phyloP scores from a whole-genome alignment of 2,329 filamentous ascomycete genomes.

The Huntiella decipiens region DNA sequence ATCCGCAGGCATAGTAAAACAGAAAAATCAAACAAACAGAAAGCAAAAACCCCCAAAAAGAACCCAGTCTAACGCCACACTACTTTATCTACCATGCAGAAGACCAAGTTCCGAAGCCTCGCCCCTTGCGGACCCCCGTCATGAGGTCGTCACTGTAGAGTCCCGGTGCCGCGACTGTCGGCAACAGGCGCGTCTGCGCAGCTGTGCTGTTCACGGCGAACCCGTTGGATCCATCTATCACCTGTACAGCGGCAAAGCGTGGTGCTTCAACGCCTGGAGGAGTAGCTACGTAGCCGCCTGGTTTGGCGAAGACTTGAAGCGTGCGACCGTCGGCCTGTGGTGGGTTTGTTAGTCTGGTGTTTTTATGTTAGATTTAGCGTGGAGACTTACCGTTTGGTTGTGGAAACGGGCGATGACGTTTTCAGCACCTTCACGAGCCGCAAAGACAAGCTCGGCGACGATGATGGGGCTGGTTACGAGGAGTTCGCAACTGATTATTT shows the following conservation, averaged over 20 bases:
- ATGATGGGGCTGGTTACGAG: constrained; percentile 51
- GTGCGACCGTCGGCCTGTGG: constrained; percentile 52
- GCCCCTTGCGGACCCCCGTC: constrained; percentile 14
- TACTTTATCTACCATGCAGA: not conserved
- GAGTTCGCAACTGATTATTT: constrained; percentile 47
- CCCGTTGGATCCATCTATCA: constrained; percentile 35
- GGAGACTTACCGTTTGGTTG: constrained; percentile 46
- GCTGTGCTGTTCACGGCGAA: constrained; percentile 26
- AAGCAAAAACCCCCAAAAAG: too few relatives aligned
- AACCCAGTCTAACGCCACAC: too few relatives aligned
- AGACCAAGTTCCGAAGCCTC: constrained; percentile 10
- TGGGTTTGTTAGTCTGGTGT: constrained; percentile 1
- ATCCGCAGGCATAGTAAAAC: too few relatives aligned
- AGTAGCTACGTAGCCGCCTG: constrained; percentile 22
- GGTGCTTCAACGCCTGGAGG: constrained; percentile 14
- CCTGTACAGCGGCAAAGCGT: constrained; percentile 15
- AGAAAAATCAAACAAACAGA: too few relatives aligned
- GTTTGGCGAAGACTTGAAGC: constrained; percentile 54
- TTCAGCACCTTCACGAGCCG: constrained; percentile 52
- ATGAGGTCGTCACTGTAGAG: constrained; percentile 35
- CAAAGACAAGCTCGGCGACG: constrained; percentile 60
- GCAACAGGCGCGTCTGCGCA: constrained; percentile 11
- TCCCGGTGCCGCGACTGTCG: constrained; percentile 14
- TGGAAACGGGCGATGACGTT: constrained; percentile 59
- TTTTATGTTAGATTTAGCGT: not conserved